Evolutionary conservation across 2,329 filamentous ascomycete genomes (phyloP).

Genomic region (Arthrobotrys sphaeroides): DNA sequence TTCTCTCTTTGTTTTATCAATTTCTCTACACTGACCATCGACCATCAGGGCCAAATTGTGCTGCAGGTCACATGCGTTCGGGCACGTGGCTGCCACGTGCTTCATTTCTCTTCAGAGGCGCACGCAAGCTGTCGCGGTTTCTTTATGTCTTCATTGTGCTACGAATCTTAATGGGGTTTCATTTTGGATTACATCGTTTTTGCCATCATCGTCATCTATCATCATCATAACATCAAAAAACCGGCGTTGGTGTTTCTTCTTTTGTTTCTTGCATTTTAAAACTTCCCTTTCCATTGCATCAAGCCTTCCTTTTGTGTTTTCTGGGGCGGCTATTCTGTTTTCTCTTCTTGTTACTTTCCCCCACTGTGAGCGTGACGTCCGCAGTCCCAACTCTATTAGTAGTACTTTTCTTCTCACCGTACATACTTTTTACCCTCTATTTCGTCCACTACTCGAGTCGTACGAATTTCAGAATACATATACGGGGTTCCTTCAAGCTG

Average conservation of each 20-base stretch:
- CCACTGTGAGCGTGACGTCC: background rate
- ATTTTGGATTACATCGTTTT: conserved; percentile 49
- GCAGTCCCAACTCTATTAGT: background rate
- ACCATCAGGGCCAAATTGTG: conserved; percentile 13
- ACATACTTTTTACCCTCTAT: conserved; percentile 19
- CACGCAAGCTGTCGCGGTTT: background rate
- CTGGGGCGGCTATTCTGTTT: conserved; percentile 15
- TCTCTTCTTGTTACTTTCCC: background rate
- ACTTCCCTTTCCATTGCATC: conserved; percentile 16
- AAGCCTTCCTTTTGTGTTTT: conserved; percentile 32
- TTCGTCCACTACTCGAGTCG: background rate
- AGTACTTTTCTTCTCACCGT: conserved; percentile 1
- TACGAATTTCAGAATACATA: conserved; percentile 12
- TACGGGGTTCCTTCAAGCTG: background rate
- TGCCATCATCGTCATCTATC: conserved; percentile 1
- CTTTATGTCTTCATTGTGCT: conserved; percentile 34
- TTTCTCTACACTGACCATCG: background rate
- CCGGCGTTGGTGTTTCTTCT: conserved; percentile 40
- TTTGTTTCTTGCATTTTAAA: conserved; percentile 25
- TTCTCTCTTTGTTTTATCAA: conserved; percentile 1
- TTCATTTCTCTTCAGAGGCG: conserved; percentile 2
- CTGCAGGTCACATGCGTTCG: conserved; percentile 53
- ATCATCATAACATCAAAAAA: conserved; percentile 47
- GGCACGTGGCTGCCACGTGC: conserved; percentile 9
- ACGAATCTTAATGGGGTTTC: conserved; percentile 45